Evolutionary conservation across 2,329 filamentous ascomycete genomes (phyloP).

Genomic region (Colletotrichum eremochloae): DNA sequence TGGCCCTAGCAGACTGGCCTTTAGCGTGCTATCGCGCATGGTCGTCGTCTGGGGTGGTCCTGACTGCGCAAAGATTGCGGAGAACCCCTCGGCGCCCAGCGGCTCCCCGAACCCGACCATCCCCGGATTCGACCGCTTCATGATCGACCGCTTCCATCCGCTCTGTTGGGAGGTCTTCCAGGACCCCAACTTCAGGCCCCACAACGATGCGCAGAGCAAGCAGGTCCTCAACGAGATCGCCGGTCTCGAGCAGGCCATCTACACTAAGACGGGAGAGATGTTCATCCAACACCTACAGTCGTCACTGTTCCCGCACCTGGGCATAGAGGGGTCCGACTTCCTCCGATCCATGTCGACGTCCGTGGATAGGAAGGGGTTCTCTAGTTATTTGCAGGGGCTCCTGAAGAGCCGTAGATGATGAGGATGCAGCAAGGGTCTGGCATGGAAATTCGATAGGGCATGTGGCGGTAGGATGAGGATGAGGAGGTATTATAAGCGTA

Average conservation of each 20-base stretch:
- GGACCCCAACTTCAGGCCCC: constrained; percentile 82
- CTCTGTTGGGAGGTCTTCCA: constrained; percentile 91
- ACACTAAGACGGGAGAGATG: constrained; percentile 86
- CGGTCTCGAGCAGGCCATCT: constrained; percentile 87
- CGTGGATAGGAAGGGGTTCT: constrained; percentile 71
- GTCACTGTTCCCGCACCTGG: constrained; percentile 74
- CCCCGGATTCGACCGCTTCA: constrained; percentile 91
- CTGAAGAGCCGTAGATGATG: constrained; percentile 58
- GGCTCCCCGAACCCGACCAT: constrained; percentile 70
- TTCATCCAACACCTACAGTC: constrained; percentile 80
- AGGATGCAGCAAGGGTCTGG: background rate
- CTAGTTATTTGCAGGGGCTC: constrained; percentile 73
- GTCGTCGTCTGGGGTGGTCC: constrained; percentile 91
- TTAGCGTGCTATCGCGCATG: constrained; percentile 87
- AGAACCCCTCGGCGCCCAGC: constrained; percentile 64
- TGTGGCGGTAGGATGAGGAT: background rate
- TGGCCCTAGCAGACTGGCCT: constrained; percentile 77
- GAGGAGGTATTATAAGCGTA: constrained; percentile 19
- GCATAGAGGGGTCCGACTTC: constrained; percentile 72
- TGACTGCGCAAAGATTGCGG: constrained; percentile 73
- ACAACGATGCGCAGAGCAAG: constrained; percentile 86
- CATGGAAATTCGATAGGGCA: background rate
- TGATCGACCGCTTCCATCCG: constrained; percentile 89
- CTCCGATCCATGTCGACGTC: constrained; percentile 70
- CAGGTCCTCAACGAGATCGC: constrained; percentile 92